These are phyloP conservation scores for Calonectria montana DNA, from an alignment of 2,329 filamentous ascomycete species.

Conservation along the genomic window DNA sequence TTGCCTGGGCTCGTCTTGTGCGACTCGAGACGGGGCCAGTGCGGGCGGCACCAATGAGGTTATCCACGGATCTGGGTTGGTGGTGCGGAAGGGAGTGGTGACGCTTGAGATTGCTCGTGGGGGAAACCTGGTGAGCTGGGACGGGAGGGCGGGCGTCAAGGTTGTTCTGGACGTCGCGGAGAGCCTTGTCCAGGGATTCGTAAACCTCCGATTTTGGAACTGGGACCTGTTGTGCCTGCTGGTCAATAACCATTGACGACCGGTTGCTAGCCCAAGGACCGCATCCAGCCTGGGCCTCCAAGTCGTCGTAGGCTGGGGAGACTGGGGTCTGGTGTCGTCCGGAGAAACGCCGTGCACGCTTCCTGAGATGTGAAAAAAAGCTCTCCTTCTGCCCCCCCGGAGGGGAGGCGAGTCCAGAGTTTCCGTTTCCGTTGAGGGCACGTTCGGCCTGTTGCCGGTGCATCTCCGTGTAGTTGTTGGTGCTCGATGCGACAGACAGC, in stretches of 20 bases:
- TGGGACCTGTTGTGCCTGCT: conserved; percentile 59
- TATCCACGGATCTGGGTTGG: conserved; percentile 73
- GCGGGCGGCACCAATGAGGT: conserved; percentile 67
- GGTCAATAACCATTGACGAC: conserved; percentile 84
- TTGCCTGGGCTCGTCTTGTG: conserved; percentile 81
- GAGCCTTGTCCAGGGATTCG: conserved; percentile 70
- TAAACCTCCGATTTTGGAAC: conserved; percentile 66
- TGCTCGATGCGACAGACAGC: conserved; percentile 89
- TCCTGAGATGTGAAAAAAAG: conserved; percentile 97
- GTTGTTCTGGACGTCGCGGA: conserved; percentile 65
- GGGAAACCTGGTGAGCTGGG: conserved; percentile 62
- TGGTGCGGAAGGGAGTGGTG: conserved; percentile 74
- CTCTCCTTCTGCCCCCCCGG: conserved; percentile 88
- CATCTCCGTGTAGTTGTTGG: conserved; percentile 91
- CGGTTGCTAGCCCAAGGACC: conserved; percentile 89
- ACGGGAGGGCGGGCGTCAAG: conserved; percentile 59
- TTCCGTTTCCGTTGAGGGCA: conserved; percentile 78
- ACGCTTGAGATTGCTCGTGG: conserved; percentile 67
- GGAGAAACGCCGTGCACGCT: conserved; percentile 91
- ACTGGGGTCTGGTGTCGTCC: conserved; percentile 87
- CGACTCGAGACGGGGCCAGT: conserved; percentile 78
- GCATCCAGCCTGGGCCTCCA: conserved; percentile 93
- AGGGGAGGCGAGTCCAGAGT: conserved; percentile 79
- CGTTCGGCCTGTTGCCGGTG: conserved; percentile 93
- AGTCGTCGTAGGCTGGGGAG: conserved; percentile 83